Base-by-base conservation (phyloP, 495 filamentous ascomycete species). In the Pyronema domesticum region DNA sequence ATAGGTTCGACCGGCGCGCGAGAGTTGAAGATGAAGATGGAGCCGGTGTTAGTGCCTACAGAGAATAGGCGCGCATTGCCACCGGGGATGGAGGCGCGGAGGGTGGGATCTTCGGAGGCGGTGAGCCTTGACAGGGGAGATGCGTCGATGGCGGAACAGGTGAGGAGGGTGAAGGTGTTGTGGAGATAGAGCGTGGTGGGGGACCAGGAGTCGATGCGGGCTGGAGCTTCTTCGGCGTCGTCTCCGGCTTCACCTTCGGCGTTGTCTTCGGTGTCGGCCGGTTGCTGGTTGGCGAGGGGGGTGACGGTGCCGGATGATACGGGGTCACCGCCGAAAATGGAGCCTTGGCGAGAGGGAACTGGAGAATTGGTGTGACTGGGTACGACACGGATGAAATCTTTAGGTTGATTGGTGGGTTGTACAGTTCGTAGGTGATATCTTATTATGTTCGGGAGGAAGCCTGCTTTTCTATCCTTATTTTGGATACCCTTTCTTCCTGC, bases 1-100 rank as follows among this genome's bases (percentile, higher is more conserved):
- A 15, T 23, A 2, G 35, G 10, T 3, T 35, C 48, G 3, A 18
- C 1, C 57, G 84, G 71, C 3, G 77, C 74, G 44, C 91, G 80
- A 60, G 84, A 78, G 59, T 96, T 83, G 89, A 89, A 98, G 1
- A 95, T 63, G 30, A 88, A 70, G 14, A 98, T 72, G 46, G 70
- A 72, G 13, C 93, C 91, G n/a, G 70, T 79, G 42, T 76, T 78
- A 6, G 86, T 95, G 23, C 91, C 91, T 17, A 83, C 71, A 9
- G 86, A 85, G 39, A 96, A 60, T 17, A 93, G 77, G 18, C 91
- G 82, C 8, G 10, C 50, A 18, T 23, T 42, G 5, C 50, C 50
- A 14, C 50, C 50, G 10, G 50, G 50, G 17, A 42, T 7, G 9
- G 17, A 9, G 9, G 39, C 15, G 11, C 13, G 14, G 3, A 40